Conservation (phyloP, 1,284 basidiomycete species). For the Sporisorium reilianum region DNA sequence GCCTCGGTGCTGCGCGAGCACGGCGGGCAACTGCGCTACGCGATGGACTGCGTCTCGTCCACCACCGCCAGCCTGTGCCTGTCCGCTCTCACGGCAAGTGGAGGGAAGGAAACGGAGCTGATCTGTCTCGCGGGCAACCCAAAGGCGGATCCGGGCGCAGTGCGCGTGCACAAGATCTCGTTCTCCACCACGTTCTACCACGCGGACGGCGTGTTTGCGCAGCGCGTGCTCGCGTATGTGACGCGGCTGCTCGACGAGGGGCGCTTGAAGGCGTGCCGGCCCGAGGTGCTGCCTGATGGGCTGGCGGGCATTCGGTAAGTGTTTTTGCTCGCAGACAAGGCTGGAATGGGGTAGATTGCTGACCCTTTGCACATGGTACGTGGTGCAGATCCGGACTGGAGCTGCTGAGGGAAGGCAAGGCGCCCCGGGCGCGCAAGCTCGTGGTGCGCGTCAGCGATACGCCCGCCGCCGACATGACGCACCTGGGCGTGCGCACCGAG, state of each 20-base stretch:
- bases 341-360: background rate
- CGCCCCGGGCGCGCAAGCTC: slow-evolving; percentile 59
- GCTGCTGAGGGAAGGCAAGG: slow-evolving; percentile 48
- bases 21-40: slow-evolving; percentile 38
- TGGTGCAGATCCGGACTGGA: slow-evolving; percentile 51
- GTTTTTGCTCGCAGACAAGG: background rate
- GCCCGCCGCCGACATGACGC: slow-evolving; percentile 54
- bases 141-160: slow-evolving; percentile 17
- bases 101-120: slow-evolving; percentile 20
- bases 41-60: slow-evolving; percentile 59
- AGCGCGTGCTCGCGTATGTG: slow-evolving; percentile 13
- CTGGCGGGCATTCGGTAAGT: slow-evolving; percentile 56
- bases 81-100: slow-evolving; percentile 12
- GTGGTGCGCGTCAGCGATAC: slow-evolving; percentile 55
- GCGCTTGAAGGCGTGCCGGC: slow-evolving; percentile 35
- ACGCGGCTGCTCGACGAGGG: slow-evolving; percentile 21
- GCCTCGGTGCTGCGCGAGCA: background rate
- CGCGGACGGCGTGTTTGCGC: slow-evolving; percentile 37
- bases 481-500: slow-evolving; percentile 53
- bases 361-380: background rate
- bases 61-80: slow-evolving; percentile 47
- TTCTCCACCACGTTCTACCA: slow-evolving; percentile 63
- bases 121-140: slow-evolving; percentile 61
- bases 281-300: slow-evolving; percentile 52
- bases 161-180: slow-evolving; percentile 55